A percentile compares a stretch with the other conserved stretches of the same genome.
Conservation (phyloP, 2,329 filamentous ascomycete genomes). For the Mycocentrospora acerina region DNA sequence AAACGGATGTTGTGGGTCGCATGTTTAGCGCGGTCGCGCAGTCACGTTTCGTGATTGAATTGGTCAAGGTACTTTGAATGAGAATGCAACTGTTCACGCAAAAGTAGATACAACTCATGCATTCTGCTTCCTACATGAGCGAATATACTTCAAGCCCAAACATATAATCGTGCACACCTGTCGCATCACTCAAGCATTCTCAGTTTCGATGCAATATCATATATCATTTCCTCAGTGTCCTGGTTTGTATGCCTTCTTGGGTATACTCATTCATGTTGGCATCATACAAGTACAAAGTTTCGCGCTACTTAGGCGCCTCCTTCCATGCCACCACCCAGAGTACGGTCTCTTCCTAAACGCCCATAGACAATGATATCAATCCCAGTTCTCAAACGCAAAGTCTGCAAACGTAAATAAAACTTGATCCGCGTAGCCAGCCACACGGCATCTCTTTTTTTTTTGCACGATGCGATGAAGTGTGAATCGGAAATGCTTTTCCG, state of each 20-base stretch:
- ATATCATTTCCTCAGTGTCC: too few relatives aligned
- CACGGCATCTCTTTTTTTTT: slow-evolving; percentile 7
- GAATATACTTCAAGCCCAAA: too few relatives aligned
- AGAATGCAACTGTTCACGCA: not conserved
- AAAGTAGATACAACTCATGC: too few relatives aligned
- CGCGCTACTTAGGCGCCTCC: slow-evolving; percentile 4
- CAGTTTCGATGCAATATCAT: too few relatives aligned
- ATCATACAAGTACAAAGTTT: slow-evolving; percentile 16
- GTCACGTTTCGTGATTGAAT: slow-evolving; percentile 19
- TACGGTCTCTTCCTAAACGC: not conserved
- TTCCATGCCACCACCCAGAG: not conserved
- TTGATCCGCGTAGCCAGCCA: slow-evolving; percentile 18
- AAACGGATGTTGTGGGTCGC: too few relatives aligned
- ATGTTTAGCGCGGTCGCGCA: slow-evolving; percentile 26
- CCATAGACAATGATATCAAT: too few relatives aligned
- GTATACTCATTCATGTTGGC: slow-evolving; percentile 14
- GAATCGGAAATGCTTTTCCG: slow-evolving; percentile 1
- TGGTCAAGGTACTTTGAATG: not conserved
- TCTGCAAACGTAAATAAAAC: slow-evolving; percentile 1
- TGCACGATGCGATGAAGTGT: not conserved
- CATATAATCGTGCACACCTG: too few relatives aligned
- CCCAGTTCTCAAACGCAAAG: not conserved
- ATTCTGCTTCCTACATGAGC: too few relatives aligned
- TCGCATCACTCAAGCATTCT: too few relatives aligned
- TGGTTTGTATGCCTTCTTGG: slow-evolving; percentile 4